Evolutionary conservation across 1,139 yeast genomes (phyloP), one percentile per base, ranked within the genome.

Genomic region (Debaryomyces sp.): DNA sequence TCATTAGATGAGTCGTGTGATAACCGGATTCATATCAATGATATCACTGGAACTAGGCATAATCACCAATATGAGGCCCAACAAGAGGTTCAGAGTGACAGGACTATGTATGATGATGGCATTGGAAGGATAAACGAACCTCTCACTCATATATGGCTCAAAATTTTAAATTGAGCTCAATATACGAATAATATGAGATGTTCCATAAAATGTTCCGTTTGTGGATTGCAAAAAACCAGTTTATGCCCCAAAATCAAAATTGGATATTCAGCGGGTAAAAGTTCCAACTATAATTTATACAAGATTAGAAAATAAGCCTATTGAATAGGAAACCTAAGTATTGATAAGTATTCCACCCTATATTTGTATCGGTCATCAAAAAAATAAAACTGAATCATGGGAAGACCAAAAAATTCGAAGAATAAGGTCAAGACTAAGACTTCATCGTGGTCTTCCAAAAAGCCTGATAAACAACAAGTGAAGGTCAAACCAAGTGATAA

Each of bases 1-100:
- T 33, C 30, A 32, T 40, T 18, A 39, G 54, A 50, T 51, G 53
- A 53, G 54, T 45, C 44, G 54, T 51, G 53, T 29, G 39, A 5
- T 9, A 5, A 45, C 44, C 50, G 24, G 7, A 15, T 13, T n/a
- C 17, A 6, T 21, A 35, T 35, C 26, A 8, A 15, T 15, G n/a
- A 32, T 32, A 32, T 15, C 35, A 15, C 21, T 18, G 5, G 15
- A 32, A 9, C 22, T 18, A 7, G 21, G 22, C 21, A 15, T 32
- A 13, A 5, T 2, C 34, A 32, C 12, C 21, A 17, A 8, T 32
- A 10, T 12, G 9, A n/a, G 12, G 30, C 6, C n/a, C 12, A 5
- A 12, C 5, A 10, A n/a, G 5, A 12, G 12, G 8, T 27, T 12
- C 5, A 27, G n/a, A 4, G 30, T 27, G 4, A 12, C n/a, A 4